Base-by-base conservation (phyloP, 352 stramenopile genomes). In the Globisporangium paroecandrum region DNA sequence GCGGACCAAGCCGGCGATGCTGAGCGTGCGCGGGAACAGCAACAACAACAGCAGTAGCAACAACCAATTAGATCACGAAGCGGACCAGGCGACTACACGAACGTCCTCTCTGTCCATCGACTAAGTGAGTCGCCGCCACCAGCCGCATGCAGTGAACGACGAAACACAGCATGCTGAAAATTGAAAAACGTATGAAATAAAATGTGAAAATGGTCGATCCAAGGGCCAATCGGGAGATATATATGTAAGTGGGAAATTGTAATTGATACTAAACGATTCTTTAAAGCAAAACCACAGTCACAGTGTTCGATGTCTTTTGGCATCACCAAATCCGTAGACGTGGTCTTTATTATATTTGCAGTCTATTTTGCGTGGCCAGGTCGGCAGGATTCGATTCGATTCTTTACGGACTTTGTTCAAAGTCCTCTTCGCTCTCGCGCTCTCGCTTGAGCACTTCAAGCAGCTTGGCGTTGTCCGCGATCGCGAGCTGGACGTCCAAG, bases 391-490 rank as follows among this genome's bases (percentile, higher is more conserved):
- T 43, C 22, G 43, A 38, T 49, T 49, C 41, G 15, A 49, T 49
- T 20, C 15, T 7, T 49, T 22, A 49, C 13, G 41, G 41, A 18
- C 12, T 49, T 18, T 49, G 41, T 2, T n/a, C 41, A 49, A n/a
- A 49, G 41, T 49, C 41, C n/a, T 49, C 41, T n/a, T n/a, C 41
- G 41, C 41, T 49, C 41, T 20, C 15, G 10, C 25, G 76, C 41
- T 87, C 75, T 36, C 75, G 74, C 51, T 83, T 69, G 61, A 89
- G 75, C 10, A 64, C 73, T 36, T 77, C 77, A 1, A 90, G 70
- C 9, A 90, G 62, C 65, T 78, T 70, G 46, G 77, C 78, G 64
- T 90, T 78, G 65, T 82, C 76, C 8, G 78, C 82, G 46, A 90
- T 74, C 9, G 82, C 79, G 58, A 70, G 79, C 67, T 88, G 75